These are phyloP conservation scores for Drosera capensis DNA, from an alignment of 148 eudicot genomes.

Conservation along the genomic window DNA sequence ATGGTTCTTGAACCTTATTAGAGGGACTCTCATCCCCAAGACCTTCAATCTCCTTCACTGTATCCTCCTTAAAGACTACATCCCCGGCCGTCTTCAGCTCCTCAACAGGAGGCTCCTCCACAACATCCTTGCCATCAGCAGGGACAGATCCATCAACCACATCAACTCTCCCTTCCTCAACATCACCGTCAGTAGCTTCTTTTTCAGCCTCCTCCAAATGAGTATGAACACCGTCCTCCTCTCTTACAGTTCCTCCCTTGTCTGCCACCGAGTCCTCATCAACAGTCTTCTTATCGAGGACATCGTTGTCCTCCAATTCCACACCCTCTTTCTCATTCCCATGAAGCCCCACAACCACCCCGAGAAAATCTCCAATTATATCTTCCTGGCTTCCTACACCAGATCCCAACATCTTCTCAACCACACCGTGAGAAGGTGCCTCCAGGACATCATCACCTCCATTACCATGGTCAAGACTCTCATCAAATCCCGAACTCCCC, in stretches of 20 bases:
- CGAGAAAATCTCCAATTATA: constrained; percentile 20
- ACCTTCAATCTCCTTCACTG: constrained; percentile 5
- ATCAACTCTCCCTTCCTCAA: constrained; percentile 11
- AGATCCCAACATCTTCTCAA: too few relatives aligned
- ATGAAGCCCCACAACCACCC: constrained; percentile 9
- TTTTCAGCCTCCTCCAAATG: constrained; percentile 10
- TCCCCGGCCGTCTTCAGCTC: not conserved
- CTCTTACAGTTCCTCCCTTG: constrained; percentile 6
- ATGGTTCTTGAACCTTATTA: too few relatives aligned
- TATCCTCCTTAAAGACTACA: not conserved
- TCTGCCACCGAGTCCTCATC: constrained; percentile 9
- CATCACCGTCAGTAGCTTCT: not conserved
- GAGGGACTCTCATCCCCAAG: constrained; percentile 10
- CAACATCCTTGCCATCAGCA: not conserved
- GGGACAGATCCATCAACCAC: constrained; percentile 3
- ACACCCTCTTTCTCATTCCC: constrained; percentile 10
- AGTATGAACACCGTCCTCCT: constrained; percentile 1
- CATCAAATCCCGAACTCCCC: constrained; percentile 10
- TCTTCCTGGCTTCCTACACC: constrained; percentile 12
- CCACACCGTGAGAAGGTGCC: too few relatives aligned
- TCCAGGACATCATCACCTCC: too few relatives aligned
- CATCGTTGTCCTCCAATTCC: constrained; percentile 11
- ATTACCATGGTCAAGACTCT: too few relatives aligned
- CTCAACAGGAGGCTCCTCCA: constrained; percentile 6
- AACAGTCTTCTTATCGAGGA: constrained; percentile 4